phyloP scores from a whole-genome alignment of 306 rosid species.

The Quercus ilex region DNA sequence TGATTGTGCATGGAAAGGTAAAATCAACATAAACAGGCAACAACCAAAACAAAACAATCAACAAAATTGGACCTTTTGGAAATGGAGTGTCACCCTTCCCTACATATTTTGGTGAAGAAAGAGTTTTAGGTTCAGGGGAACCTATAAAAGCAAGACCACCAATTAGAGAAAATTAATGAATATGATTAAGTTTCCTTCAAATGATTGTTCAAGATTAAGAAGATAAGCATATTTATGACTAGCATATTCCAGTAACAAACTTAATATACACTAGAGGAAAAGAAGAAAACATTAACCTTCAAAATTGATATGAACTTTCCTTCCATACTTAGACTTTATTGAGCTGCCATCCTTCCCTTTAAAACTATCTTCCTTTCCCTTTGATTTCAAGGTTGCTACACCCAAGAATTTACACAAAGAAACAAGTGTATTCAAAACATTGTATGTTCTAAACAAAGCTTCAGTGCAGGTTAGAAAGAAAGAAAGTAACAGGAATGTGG shows the following conservation, averaged over 20 bases:
- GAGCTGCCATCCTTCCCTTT: conserved; percentile 82
- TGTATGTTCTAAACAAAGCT: not conserved
- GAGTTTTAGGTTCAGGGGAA: conserved; percentile 25
- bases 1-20: conserved; percentile 10
- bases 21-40: not conserved
- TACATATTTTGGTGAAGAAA: conserved; percentile 28
- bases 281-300: conserved; percentile 43
- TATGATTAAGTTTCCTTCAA: not conserved
- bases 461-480: no score
- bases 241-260: no score
- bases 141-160: conserved; percentile 18
- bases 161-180: not conserved
- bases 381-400: conserved; percentile 41
- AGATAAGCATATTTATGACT: not conserved
- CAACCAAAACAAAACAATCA: not conserved
- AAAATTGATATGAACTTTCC: conserved; percentile 64
- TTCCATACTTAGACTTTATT: conserved; percentile 54
- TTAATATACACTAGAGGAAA: conserved; percentile 4
- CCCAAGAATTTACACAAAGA: conserved; percentile 9
- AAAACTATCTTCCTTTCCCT: conserved; percentile 61
- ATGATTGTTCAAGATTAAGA: conserved; percentile 9
- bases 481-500: no score
- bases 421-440: not conserved
- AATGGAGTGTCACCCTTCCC: conserved; percentile 35
- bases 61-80: conserved; percentile 33